These are phyloP conservation scores for Zygotorulaspora sp. DNA, from an alignment of 805 yeast species.

Conservation along the genomic window DNA sequence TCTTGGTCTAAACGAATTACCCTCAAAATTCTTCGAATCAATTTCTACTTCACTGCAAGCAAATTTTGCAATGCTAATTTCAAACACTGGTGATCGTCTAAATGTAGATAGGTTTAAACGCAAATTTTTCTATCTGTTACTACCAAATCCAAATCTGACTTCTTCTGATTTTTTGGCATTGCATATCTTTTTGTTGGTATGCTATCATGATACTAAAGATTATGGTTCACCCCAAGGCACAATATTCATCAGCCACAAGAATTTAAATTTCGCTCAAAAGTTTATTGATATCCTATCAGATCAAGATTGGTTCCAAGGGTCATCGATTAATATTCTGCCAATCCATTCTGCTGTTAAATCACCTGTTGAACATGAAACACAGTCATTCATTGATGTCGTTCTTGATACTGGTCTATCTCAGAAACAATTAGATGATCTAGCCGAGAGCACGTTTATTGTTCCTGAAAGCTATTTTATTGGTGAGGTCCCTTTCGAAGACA, in stretches of 20 bases:
- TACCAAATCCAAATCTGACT: constrained; percentile 26
- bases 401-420: constrained; percentile 14
- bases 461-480: constrained; percentile 22
- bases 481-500: constrained; percentile 23
- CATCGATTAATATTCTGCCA: constrained; percentile 14
- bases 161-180: constrained; percentile 31
- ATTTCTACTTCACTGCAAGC: constrained; percentile 21
- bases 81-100: constrained; percentile 24
- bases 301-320: constrained; percentile 20
- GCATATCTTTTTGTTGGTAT: constrained; percentile 23
- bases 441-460: constrained; percentile 28
- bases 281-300: constrained; percentile 15
- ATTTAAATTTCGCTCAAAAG: constrained; percentile 15
- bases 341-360: constrained; percentile 11
- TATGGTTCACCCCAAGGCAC: constrained; percentile 15
- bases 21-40: constrained; percentile 25
- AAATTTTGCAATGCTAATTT: constrained; percentile 23
- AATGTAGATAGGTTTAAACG: constrained; percentile 22
- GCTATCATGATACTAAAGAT: constrained; percentile 15
- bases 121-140: constrained; percentile 20
- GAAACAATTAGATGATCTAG: constrained; percentile 16
- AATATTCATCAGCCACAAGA: constrained; percentile 23
- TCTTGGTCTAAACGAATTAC: constrained; percentile 30
- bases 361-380: constrained; percentile 1
- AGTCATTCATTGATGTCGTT: constrained; percentile 22